Base-by-base conservation (phyloP, 768 basidiomycete genomes). In the Lactarius sanguifluus region DNA sequence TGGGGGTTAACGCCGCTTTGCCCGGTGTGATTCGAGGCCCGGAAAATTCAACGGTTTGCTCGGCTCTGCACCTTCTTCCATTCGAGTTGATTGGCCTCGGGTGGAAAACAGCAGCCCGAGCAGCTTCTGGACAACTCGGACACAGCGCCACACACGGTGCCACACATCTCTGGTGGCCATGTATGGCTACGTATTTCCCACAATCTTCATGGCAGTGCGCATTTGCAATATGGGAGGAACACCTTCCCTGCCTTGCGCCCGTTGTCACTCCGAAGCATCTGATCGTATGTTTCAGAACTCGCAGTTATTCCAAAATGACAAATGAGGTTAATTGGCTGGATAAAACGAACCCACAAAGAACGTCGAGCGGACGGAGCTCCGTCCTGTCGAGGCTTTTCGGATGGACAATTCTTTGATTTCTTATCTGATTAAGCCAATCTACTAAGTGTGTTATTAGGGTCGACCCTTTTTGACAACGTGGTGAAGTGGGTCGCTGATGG, bases 221-320 rank as follows among this genome's bases (percentile, higher is more conserved):
- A 28, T 56, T n/a, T 20, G 30, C n/a, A 25, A 43, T 28, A n/a
- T 3, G 56, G 41, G 13, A 13, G 55, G 9, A 40, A 66, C 13
- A 45, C 25, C 34, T 30, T 47, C n/a, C 32, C 28, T 1, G 23
- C 13, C 58, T 41, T 20, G 59, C 54, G 23, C 40, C 15, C 52
- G 34, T 52, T 32, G 10, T 50, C 59, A 40, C 16, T 8, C 34
- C 28, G 45, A n/a, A 20, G 41, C 41, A 45, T 12, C 41, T 32
- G 38, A 16, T 64, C 2, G 20, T 43, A 28, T 25, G 64, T 60
- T 65, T 65, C 58, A 54, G 18, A 28, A n/a, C 20, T 30, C 18
- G 40, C 3, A 28, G 15, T 36, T 8, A 8, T 41, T 25, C 18
- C 18, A 45, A 32, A 57, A 40, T 28, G 59, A 15, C 52, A 12